These are phyloP conservation scores for Colletotrichum neosansevieriae DNA, from an alignment of 2,329 filamentous ascomycete genomes.

Conservation along the genomic window DNA sequence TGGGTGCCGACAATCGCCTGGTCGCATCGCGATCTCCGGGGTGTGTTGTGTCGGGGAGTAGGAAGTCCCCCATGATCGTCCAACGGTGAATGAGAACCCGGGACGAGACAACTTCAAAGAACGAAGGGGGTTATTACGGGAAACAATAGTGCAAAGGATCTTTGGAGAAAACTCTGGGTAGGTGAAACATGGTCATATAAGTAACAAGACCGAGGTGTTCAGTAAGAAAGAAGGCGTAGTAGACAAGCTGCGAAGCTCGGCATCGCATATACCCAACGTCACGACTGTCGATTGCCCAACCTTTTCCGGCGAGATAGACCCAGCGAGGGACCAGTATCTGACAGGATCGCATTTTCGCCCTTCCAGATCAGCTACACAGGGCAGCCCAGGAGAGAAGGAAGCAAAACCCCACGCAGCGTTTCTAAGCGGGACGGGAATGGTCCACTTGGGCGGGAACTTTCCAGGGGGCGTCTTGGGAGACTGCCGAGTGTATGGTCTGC, in stretches of 20 bases:
- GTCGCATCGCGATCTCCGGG: slow-evolving; percentile 15
- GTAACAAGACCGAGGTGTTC: neutral
- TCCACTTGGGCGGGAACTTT: neutral
- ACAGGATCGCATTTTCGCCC: neutral
- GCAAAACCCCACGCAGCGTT: neutral
- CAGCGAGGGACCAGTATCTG: neutral
- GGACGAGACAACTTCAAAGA: neutral
- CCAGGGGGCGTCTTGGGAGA: neutral
- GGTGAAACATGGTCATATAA: neutral
- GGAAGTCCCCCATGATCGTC: slow-evolving; percentile 19
- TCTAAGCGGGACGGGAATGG: slow-evolving; percentile 5
- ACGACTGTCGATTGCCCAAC: slow-evolving; percentile 7
- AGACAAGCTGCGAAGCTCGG: neutral
- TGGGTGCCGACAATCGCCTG: slow-evolving; percentile 19
- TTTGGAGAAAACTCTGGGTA: neutral
- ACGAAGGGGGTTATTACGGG: neutral
- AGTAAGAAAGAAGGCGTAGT: neutral
- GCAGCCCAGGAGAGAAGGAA: neutral
- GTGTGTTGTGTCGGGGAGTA: slow-evolving; percentile 10
- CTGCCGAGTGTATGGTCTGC: neutral
- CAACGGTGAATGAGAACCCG: neutral
- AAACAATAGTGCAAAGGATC: neutral
- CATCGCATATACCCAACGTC: slow-evolving; percentile 6
- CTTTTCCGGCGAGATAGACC: slow-evolving; percentile 10
- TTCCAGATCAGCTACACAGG: neutral